Evolutionary conservation across 1,284 basidiomycete genomes (phyloP).

Genomic region (Fomitopsis palustris): DNA sequence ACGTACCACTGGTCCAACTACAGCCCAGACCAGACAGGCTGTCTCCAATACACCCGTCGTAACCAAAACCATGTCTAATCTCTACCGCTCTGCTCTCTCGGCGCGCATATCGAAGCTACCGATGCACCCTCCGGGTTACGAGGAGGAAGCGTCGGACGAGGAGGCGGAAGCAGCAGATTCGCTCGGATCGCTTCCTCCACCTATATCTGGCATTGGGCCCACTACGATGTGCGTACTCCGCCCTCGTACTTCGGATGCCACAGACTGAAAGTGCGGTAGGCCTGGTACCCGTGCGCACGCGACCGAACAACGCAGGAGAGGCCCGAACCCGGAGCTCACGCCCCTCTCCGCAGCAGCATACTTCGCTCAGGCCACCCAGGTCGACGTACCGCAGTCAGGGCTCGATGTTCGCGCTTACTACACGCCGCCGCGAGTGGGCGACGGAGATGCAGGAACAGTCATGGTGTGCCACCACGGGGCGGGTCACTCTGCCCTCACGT

Average conservation of each 20-base stretch:
- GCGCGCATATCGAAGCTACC: slow-evolving; percentile 68
- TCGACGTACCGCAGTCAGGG: slow-evolving; percentile 56
- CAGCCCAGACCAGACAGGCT: no score
- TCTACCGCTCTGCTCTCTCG: slow-evolving; percentile 66
- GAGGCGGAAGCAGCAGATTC: slow-evolving; percentile 59
- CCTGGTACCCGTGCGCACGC: slow-evolving; percentile 13
- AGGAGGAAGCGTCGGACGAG: slow-evolving; percentile 58
- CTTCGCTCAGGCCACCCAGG: slow-evolving; percentile 76
- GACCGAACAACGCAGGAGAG: slow-evolving; percentile 20
- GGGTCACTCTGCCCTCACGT: slow-evolving; percentile 86
- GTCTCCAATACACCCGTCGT: no score
- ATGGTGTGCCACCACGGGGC: slow-evolving; percentile 95
- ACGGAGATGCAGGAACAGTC: slow-evolving; percentile 37
- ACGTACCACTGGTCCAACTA: no score
- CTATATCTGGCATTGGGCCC: slow-evolving; percentile 46
- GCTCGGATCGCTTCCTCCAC: slow-evolving; percentile 51
- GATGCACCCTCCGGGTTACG: slow-evolving; percentile 40
- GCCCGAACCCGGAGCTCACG: slow-evolving; percentile 55
- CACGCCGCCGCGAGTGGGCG: slow-evolving; percentile 49
- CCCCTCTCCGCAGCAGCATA: slow-evolving; percentile 75
- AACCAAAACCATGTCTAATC: slow-evolving; percentile 62
- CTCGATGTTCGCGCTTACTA: slow-evolving; percentile 79
- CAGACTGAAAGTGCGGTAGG: background rate
- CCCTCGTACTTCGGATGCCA: background rate
- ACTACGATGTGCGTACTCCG: slow-evolving; percentile 50